Conservation (phyloP, 2,329 filamentous ascomycete species). For the Aspergillus terreus region DNA sequence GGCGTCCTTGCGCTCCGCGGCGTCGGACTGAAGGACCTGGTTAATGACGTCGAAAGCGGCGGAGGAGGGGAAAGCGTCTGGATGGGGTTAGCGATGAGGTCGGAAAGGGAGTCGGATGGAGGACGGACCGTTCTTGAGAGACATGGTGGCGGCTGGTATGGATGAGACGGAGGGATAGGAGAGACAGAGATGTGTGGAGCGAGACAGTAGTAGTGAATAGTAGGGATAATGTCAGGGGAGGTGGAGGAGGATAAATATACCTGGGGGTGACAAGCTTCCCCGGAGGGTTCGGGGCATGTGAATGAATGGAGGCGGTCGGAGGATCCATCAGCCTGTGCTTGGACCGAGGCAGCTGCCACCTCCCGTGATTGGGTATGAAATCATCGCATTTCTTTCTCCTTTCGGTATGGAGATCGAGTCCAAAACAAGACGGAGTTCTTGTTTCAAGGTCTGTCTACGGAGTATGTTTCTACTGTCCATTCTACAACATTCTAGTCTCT, state of each 20-base stretch:
- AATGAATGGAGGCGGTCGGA: conserved; percentile 18
- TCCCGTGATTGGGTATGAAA: not conserved
- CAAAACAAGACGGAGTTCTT: too few species aligned
- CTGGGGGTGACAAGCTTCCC: conserved; percentile 20
- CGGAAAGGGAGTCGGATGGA: not conserved
- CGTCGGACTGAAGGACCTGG: conserved; percentile 62
- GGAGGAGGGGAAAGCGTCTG: conserved; percentile 84
- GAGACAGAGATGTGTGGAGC: not conserved
- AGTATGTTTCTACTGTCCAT: too few species aligned
- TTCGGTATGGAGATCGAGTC: too few species aligned
- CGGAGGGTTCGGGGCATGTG: conserved; percentile 20
- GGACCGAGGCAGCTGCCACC: not conserved
- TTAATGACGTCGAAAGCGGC: conserved; percentile 88
- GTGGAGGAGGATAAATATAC: conserved; percentile 3
- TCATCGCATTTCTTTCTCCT: too few species aligned
- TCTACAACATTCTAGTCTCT: too few species aligned
- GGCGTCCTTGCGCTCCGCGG: conserved; percentile 76
- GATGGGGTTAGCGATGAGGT: conserved; percentile 7
- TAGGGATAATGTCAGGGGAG: not conserved
- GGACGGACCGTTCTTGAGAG: conserved; percentile 66
- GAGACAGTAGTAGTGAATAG: not conserved
- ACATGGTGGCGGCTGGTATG: conserved; percentile 50
- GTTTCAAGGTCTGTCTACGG: too few species aligned
- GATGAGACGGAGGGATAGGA: not conserved
- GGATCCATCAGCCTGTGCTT: not conserved